Conservation (phyloP, 352 stramenopile species). For the Pythium folliculosum region DNA sequence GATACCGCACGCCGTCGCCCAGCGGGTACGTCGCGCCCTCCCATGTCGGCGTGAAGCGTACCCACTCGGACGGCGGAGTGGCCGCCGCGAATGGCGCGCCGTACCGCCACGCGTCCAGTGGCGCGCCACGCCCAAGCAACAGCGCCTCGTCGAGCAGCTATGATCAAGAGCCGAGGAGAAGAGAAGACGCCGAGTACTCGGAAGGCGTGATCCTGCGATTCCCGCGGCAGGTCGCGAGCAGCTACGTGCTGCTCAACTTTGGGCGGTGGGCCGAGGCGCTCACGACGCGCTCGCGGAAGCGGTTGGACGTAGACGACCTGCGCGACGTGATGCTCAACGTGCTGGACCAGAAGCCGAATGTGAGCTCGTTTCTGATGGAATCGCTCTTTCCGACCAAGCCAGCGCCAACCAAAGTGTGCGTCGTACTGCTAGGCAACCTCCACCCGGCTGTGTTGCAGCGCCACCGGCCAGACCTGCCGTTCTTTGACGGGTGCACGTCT, state of each 20-base stretch:
- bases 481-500: slow-evolving; percentile 76
- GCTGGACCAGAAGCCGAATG: slow-evolving; percentile 27
- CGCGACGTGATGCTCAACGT: slow-evolving; percentile 63
- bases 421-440: slow-evolving; percentile 69
- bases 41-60: slow-evolving; percentile 27
- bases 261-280: slow-evolving; percentile 63
- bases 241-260: slow-evolving; percentile 76
- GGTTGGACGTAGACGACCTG: slow-evolving; percentile 61
- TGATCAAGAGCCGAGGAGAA: slow-evolving; percentile 14
- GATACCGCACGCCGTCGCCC: slow-evolving; percentile 14
- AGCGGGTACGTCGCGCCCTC: slow-evolving; percentile 7
- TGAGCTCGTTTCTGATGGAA: slow-evolving; percentile 63
- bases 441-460: slow-evolving; percentile 75
- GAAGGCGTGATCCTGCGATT: slow-evolving; percentile 70
- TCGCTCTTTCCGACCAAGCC: slow-evolving; percentile 44
- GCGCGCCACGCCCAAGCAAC: slow-evolving; percentile 7
- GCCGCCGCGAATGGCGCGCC: not conserved
- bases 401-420: slow-evolving; percentile 64
- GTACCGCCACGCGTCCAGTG: not conserved
- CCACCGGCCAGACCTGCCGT: slow-evolving; percentile 59
- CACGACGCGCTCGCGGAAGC: slow-evolving; percentile 35
- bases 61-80: slow-evolving; percentile 30
- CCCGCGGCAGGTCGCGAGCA: slow-evolving; percentile 58
- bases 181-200: slow-evolving; percentile 45
- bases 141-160: slow-evolving; percentile 5